Base-by-base conservation (phyloP, 108 stramenopile genomes). In the Conticribra weissflogii region DNA sequence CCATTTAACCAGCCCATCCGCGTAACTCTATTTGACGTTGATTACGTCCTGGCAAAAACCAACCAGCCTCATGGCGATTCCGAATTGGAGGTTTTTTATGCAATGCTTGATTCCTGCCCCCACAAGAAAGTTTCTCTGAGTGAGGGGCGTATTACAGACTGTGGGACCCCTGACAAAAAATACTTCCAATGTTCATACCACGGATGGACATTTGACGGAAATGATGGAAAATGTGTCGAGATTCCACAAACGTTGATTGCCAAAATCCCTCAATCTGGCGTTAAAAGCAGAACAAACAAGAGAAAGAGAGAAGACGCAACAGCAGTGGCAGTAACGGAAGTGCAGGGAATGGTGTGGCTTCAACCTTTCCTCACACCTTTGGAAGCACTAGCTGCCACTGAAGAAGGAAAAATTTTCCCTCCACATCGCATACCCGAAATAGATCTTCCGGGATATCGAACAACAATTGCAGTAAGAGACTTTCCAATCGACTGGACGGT, bases 401-500 rank as follows among this genome's bases (percentile, higher is more conserved):
- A 56, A 28, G 15, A 52, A 48, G 68, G 68, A 0, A 47, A 3
- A 0, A 33, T 69, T 16, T 3, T 33, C 16, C 74, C 75, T n/a
- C 88, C 88, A 29, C 88, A 84, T 22, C 57, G 72, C 4, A 66
- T 89, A 23, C 84, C 83, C 18, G 88, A 89, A 75, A 33, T 84
- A 14, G 88, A 85, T 47, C 23, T 59, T 44, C 66, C 55, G 7
- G 83, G 68, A 23, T 85, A 80, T 53, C 57, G 47, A 34, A 54
- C 60, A 0, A 68, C 59, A 22, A 47, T 47, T 16, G 57, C 70
- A 0, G 76, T 90, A 2, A 76, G 89, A 16, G 89, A 90, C 51
- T 79, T 90, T 55, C 89, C 89, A 25, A 69, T 77, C 3, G 89
- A 90, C 73, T 90, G 76, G 76, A 71, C 83, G 18, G 81, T 90